Percentiles rank a stretch among this genome's conserved stretches.
phyloP scores from a whole-genome alignment of 768 basidiomycete genomes.

The Steccherinum ochraceum region DNA sequence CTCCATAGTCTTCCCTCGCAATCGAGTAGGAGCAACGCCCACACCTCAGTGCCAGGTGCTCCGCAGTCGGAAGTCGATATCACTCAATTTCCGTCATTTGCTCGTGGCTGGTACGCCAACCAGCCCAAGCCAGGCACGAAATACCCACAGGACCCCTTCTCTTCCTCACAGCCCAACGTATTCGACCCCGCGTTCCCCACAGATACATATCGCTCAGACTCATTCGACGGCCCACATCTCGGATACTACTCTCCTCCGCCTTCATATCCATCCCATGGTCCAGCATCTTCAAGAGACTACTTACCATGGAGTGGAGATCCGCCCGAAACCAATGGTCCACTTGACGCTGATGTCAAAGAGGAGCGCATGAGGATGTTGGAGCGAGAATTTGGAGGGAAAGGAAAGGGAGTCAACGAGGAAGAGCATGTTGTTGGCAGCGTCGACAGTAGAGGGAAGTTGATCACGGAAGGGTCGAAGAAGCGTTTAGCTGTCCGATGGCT shows the following conservation, averaged over 20 bases:
- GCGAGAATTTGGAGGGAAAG: constrained; percentile 50
- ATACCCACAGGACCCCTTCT: constrained; percentile 4
- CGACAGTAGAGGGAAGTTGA: constrained; percentile 48
- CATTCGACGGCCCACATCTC: neutral
- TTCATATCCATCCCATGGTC: constrained; percentile 24
- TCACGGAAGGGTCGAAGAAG: constrained; percentile 59
- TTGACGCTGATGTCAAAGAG: constrained; percentile 52
- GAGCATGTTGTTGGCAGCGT: constrained; percentile 53
- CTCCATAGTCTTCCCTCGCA: constrained; percentile 14
- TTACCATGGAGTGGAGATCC: constrained; percentile 51
- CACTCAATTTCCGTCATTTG: constrained; percentile 58
- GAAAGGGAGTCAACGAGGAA: constrained; percentile 31
- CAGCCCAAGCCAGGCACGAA: constrained; percentile 13
- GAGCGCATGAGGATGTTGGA: constrained; percentile 69
- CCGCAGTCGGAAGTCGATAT: constrained; percentile 47
- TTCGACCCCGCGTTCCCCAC: constrained; percentile 30
- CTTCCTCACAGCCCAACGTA: constrained; percentile 17
- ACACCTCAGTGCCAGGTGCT: neutral
- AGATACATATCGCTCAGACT: constrained; percentile 15
- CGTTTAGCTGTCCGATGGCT: constrained; percentile 41
- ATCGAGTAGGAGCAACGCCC: neutral
- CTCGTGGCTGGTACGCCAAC: constrained; percentile 53
- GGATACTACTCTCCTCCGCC: constrained; percentile 23
- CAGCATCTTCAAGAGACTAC: constrained; percentile 31
- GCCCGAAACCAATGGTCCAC: constrained; percentile 32